Evolutionary conservation across 805 yeast genomes (phyloP).

Genomic region (Torulaspora microellipsoides): DNA sequence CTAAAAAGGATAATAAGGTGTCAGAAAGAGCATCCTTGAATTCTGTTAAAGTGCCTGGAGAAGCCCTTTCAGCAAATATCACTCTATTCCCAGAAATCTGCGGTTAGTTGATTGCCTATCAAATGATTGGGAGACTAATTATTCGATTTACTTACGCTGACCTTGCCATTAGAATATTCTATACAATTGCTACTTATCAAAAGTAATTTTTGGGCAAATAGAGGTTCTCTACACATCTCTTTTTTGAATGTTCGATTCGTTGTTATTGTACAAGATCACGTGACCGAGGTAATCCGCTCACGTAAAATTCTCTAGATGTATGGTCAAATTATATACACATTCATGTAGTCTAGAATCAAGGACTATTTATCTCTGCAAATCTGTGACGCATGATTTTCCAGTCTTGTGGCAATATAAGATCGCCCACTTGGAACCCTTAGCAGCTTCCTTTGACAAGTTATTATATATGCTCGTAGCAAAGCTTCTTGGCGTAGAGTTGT

Average conservation of each 20-base stretch:
- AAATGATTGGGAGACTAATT: background rate
- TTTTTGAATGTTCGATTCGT: no score
- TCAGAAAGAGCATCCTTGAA: slow-evolving; percentile 30
- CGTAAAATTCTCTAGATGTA: no score
- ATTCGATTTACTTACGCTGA: slow-evolving; percentile 17
- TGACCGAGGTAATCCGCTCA: no score
- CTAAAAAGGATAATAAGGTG: slow-evolving; percentile 20
- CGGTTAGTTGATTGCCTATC: slow-evolving; percentile 4
- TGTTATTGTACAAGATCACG: no score
- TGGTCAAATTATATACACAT: no score
- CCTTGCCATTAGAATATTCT: slow-evolving; percentile 5
- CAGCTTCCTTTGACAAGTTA: slow-evolving; percentile 66
- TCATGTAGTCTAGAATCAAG: no score
- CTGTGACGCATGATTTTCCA: slow-evolving; percentile 62
- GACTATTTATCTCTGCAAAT: slow-evolving; percentile 46
- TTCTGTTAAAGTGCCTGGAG: slow-evolving; percentile 30
- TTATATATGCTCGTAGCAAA: slow-evolving; percentile 71
- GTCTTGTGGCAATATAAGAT: slow-evolving; percentile 75
- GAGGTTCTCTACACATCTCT: no score
- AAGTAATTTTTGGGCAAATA: no score
- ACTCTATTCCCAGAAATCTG: slow-evolving; percentile 17
- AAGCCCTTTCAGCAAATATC: slow-evolving; percentile 30
- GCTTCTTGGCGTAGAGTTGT: slow-evolving; percentile 75
- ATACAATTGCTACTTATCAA: no score
- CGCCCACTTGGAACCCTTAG: slow-evolving; percentile 70